These are phyloP conservation scores for Mycosarcoma maydis DNA, from an alignment of 1,284 basidiomycete genomes.

Conservation along the genomic window DNA sequence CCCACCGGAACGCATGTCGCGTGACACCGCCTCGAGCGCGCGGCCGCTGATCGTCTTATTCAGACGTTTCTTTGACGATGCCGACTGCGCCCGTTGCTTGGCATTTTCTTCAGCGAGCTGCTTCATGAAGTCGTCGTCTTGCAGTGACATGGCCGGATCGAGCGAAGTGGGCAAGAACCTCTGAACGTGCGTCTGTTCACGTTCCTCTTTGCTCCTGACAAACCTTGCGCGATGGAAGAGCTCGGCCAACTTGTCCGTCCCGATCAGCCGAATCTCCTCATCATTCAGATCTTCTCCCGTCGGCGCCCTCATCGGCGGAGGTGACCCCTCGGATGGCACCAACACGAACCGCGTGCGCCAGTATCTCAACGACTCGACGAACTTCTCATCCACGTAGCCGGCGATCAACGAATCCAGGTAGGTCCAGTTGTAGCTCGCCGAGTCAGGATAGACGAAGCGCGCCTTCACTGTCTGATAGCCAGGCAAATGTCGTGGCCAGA, in stretches of 20 bases:
- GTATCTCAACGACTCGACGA: constrained; percentile 70
- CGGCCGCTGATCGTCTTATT: constrained; percentile 31
- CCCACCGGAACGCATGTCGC: constrained; percentile 58
- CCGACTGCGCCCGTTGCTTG: constrained; percentile 30
- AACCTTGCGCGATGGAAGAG: constrained; percentile 72
- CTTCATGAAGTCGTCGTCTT: constrained; percentile 61
- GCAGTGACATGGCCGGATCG: constrained; percentile 62
- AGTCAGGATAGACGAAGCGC: constrained; percentile 79
- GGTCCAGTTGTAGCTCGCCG: constrained; percentile 71
- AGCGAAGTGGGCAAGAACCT: constrained; percentile 64
- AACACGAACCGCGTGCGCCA: constrained; percentile 96
- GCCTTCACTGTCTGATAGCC: constrained; percentile 84
- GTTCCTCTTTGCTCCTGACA: constrained; percentile 32
- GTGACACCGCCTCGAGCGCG: constrained; percentile 42
- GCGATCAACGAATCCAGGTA: constrained; percentile 68
- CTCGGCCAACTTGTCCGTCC: constrained; percentile 90
- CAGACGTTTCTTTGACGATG: constrained; percentile 35
- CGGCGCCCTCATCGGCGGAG: constrained; percentile 69
- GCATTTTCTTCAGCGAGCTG: constrained; percentile 54
- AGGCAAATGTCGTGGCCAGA: constrained; percentile 88
- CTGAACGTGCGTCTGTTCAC: constrained; percentile 33
- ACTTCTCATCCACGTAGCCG: constrained; percentile 61
- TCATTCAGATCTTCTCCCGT: constrained; percentile 71
- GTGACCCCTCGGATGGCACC: constrained; percentile 81
- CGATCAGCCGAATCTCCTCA: constrained; percentile 86